phyloP scores from a whole-genome alignment of 805 yeast species.

The Starmerella sp. region DNA sequence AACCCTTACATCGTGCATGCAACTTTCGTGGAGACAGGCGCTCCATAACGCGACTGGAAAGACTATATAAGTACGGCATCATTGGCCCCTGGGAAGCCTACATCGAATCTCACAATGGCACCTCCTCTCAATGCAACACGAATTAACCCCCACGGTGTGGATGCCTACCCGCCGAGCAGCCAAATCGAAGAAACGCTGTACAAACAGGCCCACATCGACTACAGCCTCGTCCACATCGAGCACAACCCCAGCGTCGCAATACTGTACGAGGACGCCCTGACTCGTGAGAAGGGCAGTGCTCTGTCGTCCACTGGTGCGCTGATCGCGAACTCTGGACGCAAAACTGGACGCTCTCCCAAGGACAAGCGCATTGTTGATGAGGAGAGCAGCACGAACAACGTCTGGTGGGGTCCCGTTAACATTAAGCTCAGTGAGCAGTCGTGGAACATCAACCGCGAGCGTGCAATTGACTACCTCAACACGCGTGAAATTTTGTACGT shows the following conservation, averaged over 20 bases:
- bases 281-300: constrained; percentile 75
- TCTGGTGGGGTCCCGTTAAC: constrained; percentile 99
- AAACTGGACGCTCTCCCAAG: constrained; percentile 97
- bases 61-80: not conserved
- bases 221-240: constrained; percentile 33
- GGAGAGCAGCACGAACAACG: constrained; percentile 64
- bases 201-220: constrained; percentile 34
- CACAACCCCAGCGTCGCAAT: constrained; percentile 92
- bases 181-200: constrained; percentile 34
- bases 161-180: constrained; percentile 32
- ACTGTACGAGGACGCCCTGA: constrained; percentile 85
- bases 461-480: constrained; percentile 93
- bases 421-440: constrained; percentile 87
- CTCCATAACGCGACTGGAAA: not conserved
- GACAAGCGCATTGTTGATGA: constrained; percentile 97
- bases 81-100: not conserved
- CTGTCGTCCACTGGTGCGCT: constrained; percentile 88
- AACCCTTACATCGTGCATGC: constrained; percentile 1
- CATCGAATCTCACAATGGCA: not conserved
- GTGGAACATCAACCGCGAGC: constrained; percentile 89
- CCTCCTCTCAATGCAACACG: constrained; percentile 30
- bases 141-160: constrained; percentile 35
- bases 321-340: constrained; percentile 88
- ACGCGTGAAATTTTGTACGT: constrained; percentile 89
- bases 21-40: not conserved